phyloP scores from a whole-genome alignment of 192 early-diverging fungal genomes.

The Gamsiella multidivaricata region DNA sequence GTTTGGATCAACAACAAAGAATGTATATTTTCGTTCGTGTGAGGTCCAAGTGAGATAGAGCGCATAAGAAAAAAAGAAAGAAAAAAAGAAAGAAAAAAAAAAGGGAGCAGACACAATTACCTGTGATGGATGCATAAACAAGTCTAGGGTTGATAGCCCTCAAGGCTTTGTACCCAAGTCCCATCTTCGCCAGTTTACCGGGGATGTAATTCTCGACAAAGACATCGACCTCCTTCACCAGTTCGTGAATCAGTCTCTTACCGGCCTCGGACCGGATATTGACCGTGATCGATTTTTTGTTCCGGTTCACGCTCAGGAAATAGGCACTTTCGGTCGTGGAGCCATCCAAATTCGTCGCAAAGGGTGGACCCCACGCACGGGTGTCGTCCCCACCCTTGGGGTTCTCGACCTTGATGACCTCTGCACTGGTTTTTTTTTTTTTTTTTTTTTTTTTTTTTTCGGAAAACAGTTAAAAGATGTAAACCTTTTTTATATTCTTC shows the following conservation, averaged over 20 bases:
- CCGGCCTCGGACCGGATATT: slow-evolving; percentile 81
- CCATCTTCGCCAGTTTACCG: slow-evolving; percentile 81
- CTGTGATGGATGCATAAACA: slow-evolving; percentile 89
- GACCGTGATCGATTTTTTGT: slow-evolving; percentile 90
- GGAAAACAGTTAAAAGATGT: too few relatives aligned
- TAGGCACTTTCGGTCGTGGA: slow-evolving; percentile 80
- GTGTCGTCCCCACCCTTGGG: slow-evolving; percentile 89
- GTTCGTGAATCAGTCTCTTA: slow-evolving; percentile 68
- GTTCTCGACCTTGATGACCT: slow-evolving; percentile 92
- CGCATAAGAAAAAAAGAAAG: background rate
- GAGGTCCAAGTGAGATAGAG: too few relatives aligned
- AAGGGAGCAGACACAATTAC: slow-evolving; percentile 15
- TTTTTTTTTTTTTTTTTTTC: background rate
- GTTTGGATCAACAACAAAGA: too few relatives aligned
- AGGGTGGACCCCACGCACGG: slow-evolving; percentile 85
- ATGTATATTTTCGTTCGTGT: too few relatives aligned
- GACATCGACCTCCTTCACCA: slow-evolving; percentile 80
- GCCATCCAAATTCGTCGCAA: slow-evolving; percentile 56
- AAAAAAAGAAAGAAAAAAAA: background rate
- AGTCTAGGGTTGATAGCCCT: slow-evolving; percentile 75
- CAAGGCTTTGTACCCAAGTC: slow-evolving; percentile 81
- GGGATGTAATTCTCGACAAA: slow-evolving; percentile 95
- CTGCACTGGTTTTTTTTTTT: slow-evolving; percentile 64
- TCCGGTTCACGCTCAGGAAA: slow-evolving; percentile 91
- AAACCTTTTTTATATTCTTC: too few relatives aligned